Percentiles rank a stretch among this genome's conserved stretches.
These are phyloP conservation scores for Sporormia fimetaria DNA, from an alignment of 495 filamentous ascomycete genomes.

Conservation along the genomic window DNA sequence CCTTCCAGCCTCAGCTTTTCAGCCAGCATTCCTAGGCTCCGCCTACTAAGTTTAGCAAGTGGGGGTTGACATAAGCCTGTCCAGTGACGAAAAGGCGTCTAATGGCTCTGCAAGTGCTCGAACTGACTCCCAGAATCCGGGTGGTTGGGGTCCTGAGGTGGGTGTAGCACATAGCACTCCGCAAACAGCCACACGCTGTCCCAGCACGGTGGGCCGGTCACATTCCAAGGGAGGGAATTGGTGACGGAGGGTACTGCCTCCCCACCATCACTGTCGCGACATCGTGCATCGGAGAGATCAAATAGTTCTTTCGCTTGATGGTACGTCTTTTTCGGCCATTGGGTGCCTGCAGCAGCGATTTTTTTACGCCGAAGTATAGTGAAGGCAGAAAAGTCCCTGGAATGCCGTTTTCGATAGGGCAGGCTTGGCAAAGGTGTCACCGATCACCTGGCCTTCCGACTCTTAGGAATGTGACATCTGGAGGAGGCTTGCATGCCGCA, in stretches of 20 bases:
- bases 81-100: constrained; percentile 13
- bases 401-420: not conserved
- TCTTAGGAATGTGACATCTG: constrained; percentile 11
- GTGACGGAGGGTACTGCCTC: too few relatives aligned
- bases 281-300: too few relatives aligned
- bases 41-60: constrained; percentile 22
- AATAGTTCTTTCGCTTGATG: too few relatives aligned
- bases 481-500: constrained; percentile 7
- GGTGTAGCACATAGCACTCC: constrained; percentile 11
- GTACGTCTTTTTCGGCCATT: too few relatives aligned
- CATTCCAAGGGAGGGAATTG: constrained; percentile 6
- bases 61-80: constrained; percentile 14
- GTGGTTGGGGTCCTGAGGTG: constrained; percentile 8
- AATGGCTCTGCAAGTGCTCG: constrained; percentile 14
- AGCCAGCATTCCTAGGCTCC: constrained; percentile 11
- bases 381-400: not conserved
- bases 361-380: too few relatives aligned
- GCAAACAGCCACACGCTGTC: constrained; percentile 15
- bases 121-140: constrained; percentile 5
- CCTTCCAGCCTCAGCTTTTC: constrained; percentile 20
- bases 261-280: too few relatives aligned
- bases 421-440: too few relatives aligned
- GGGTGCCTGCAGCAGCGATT: too few relatives aligned
- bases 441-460: not conserved
- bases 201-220: constrained; percentile 1